Evolutionary conservation across 371 early-diverging fungal species (phyloP).

Genomic region (Rhizomucor miehei): DNA sequence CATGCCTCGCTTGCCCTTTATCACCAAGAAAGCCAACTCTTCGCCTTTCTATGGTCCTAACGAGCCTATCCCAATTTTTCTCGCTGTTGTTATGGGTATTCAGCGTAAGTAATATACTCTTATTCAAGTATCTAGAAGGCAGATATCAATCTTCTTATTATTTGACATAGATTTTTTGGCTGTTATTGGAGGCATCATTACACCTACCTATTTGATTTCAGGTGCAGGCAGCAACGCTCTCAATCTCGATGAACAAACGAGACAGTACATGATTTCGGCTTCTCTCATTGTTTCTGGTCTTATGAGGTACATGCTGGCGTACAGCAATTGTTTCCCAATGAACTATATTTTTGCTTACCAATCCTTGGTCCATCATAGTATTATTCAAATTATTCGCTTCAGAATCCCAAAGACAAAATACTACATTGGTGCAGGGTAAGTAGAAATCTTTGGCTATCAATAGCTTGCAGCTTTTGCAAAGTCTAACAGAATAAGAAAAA

Average conservation of each 20-base stretch:
- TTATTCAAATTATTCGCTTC: conserved; percentile 51
- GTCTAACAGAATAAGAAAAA: not conserved
- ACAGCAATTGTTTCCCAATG: not conserved
- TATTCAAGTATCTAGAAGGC: not conserved
- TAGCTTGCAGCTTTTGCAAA: not conserved
- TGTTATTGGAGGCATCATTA: conserved; percentile 50
- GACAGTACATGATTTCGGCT: conserved; percentile 51
- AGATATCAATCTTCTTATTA: not conserved
- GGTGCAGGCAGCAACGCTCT: conserved; percentile 44
- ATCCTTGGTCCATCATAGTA: conserved; percentile 14
- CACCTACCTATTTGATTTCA: conserved; percentile 47
- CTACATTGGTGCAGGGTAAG: conserved; percentile 45
- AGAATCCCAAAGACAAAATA: conserved; percentile 42
- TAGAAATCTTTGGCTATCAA: not conserved
- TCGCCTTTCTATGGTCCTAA: conserved; percentile 33
- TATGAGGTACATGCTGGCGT: conserved; percentile 16
- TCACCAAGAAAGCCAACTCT: conserved; percentile 6
- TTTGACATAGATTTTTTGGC: conserved; percentile 33
- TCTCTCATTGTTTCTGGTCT: conserved; percentile 45
- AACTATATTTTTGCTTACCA: conserved; percentile 7
- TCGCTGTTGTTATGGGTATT: conserved; percentile 29
- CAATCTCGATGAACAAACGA: conserved; percentile 40
- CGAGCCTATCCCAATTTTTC: conserved; percentile 26
- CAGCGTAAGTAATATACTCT: conserved; percentile 23
- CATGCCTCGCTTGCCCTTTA: conserved; percentile 28